A percentile compares a stretch with the other conserved stretches of the same genome.
These are phyloP conservation scores for Rhipidocladum racemiflorum DNA, from an alignment of 176 grass and related monocot species.

Conservation along the genomic window DNA sequence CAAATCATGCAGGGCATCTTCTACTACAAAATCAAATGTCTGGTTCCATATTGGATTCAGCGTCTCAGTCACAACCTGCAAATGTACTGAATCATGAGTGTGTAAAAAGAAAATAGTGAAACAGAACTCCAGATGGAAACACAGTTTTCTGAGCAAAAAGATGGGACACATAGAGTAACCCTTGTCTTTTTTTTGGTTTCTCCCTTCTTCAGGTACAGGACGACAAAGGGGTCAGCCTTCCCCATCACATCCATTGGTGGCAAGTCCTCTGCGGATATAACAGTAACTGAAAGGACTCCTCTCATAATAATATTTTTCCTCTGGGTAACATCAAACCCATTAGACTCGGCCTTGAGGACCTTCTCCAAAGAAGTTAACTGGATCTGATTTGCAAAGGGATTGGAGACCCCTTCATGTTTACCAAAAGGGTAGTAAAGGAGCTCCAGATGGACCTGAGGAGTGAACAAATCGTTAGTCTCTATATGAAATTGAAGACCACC, in stretches of 20 bases:
- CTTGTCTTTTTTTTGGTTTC: conserved; percentile 93
- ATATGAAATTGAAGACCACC: neutral
- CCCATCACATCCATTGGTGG: conserved; percentile 95
- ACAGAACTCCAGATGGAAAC: neutral
- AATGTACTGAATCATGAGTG: conserved; percentile 1
- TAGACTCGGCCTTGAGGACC: conserved; percentile 72
- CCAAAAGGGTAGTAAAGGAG: conserved; percentile 84
- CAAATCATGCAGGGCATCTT: conserved; percentile 98
- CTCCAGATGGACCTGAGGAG: conserved; percentile 83
- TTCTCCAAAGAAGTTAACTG: conserved; percentile 90
- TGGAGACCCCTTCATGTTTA: conserved; percentile 63
- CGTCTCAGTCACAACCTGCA: conserved; percentile 86
- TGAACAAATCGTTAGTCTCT: conserved; percentile 20
- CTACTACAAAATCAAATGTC: conserved; percentile 89
- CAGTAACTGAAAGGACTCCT: conserved; percentile 88
- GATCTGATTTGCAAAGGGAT: conserved; percentile 75
- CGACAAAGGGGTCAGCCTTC: conserved; percentile 91
- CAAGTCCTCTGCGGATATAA: conserved; percentile 91
- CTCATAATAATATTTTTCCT: conserved; percentile 93
- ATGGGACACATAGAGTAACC: conserved; percentile 45
- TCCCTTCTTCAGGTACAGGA: conserved; percentile 79
- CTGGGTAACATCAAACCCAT: conserved; percentile 65
- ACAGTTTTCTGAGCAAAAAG: no score
- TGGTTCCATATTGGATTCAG: conserved; percentile 97
- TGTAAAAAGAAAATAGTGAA: neutral